Conservation (phyloP, 768 basidiomycete genomes). For the Hypsizygus marmoreus region DNA sequence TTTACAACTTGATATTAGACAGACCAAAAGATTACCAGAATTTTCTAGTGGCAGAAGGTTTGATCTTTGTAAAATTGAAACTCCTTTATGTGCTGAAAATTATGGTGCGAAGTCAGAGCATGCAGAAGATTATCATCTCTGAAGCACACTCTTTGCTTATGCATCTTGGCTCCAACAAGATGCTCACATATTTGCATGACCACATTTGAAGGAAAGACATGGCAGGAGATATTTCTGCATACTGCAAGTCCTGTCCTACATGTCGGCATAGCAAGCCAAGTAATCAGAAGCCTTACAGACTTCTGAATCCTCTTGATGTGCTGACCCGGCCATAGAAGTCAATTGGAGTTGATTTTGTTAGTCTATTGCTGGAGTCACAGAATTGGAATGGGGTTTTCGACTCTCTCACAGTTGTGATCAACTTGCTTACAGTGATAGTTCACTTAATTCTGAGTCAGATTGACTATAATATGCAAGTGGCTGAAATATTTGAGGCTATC, state of each 20-base stretch:
- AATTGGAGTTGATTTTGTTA: conserved; percentile 28
- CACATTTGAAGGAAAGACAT: conserved; percentile 28
- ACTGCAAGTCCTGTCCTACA: conserved; percentile 20
- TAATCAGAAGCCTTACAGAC: conserved; percentile 19
- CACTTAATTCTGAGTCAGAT: conserved; percentile 15
- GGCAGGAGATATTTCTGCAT: conserved; percentile 12
- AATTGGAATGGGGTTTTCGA: conserved; percentile 8
- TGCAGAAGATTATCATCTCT: conserved; percentile 34
- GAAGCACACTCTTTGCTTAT: conserved; percentile 43
- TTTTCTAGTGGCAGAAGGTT: conserved; percentile 24
- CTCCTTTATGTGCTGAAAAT: conserved; percentile 31
- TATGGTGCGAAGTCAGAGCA: conserved; percentile 5
- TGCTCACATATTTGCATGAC: conserved; percentile 24
- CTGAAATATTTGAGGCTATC: conserved; percentile 13
- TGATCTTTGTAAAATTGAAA: conserved; percentile 17
- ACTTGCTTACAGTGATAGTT: conserved; percentile 16
- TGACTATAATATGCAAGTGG: conserved; percentile 11
- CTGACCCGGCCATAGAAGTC: conserved; percentile 25
- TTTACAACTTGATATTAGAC: too few species aligned
- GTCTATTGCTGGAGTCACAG: conserved; percentile 22
- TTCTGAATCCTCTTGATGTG: conserved; percentile 18
- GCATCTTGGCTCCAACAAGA: conserved; percentile 39
- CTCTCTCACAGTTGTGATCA: conserved; percentile 13
- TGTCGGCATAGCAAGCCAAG: conserved; percentile 15
- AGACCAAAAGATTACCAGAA: conserved; percentile 21